Percentiles rank a stretch among this genome's conserved stretches.
Conservation (phyloP, 495 filamentous ascomycete genomes). For the Lophiostoma macrostomum region DNA sequence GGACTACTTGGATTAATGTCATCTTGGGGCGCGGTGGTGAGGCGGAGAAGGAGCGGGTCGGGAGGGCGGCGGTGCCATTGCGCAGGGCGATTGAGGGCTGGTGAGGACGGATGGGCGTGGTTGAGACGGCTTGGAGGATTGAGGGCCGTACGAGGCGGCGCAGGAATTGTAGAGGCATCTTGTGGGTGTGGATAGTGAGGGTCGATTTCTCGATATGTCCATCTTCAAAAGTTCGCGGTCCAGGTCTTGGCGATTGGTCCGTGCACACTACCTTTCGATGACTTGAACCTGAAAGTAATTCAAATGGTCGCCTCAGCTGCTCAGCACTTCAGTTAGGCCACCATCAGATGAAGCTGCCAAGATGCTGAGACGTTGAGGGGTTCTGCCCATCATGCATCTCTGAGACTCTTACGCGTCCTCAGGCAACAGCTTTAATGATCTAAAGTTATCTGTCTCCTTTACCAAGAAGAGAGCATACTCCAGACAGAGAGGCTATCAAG, state of each 20-base stretch:
- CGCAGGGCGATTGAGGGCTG: conserved; percentile 8
- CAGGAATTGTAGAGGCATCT: conserved; percentile 30
- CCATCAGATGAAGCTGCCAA: not conserved
- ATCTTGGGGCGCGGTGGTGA: conserved; percentile 18
- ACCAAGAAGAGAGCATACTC: no score
- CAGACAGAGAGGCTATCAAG: not conserved
- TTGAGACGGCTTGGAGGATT: not conserved
- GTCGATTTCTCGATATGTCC: not conserved
- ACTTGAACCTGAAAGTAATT: not conserved
- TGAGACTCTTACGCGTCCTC: conserved; percentile 11
- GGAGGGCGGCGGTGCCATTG: conserved; percentile 9
- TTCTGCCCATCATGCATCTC: not conserved
- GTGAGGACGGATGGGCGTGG: not conserved
- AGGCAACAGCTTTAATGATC: not conserved
- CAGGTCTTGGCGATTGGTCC: conserved; percentile 12
- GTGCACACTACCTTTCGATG: conserved; percentile 17
- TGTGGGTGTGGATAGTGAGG: not conserved
- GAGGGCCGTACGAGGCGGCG: conserved; percentile 27
- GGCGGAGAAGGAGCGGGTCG: conserved; percentile 31
- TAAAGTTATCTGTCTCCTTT: not conserved
- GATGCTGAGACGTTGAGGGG: no score
- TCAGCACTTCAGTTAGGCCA: not conserved
- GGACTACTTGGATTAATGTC: conserved; percentile 48
- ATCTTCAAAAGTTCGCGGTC: conserved; percentile 5
- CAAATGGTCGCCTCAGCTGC: not conserved